Percentiles rank a stretch among this genome's conserved stretches.
These are phyloP conservation scores for Puccinia triticina DNA, from an alignment of 1,284 basidiomycete genomes.

Conservation along the genomic window DNA sequence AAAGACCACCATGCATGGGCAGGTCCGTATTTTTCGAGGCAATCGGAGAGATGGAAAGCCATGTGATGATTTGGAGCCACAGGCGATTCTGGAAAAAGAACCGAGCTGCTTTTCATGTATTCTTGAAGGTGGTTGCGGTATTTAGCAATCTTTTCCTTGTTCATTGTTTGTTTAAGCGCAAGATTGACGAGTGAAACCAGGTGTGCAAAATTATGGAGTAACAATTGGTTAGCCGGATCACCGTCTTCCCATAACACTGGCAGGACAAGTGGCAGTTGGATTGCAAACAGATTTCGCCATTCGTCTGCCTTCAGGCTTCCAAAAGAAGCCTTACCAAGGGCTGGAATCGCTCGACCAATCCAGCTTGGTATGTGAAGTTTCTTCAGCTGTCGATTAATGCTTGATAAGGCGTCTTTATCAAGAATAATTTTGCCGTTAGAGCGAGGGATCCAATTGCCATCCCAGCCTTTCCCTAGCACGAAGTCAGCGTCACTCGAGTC, in stretches of 20 bases:
- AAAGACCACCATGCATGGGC: slow-evolving; percentile 32
- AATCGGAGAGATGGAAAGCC: slow-evolving; percentile 26
- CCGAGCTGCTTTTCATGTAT: slow-evolving; percentile 25
- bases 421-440: slow-evolving; percentile 9
- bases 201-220: slow-evolving; percentile 45
- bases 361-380: slow-evolving; percentile 23
- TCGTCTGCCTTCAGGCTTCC: slow-evolving; percentile 35
- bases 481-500: slow-evolving; percentile 19
- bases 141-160: neutral
- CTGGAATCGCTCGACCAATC: slow-evolving; percentile 29
- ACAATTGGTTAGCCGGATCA: neutral
- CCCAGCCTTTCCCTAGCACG: slow-evolving; percentile 20
- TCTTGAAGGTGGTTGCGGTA: slow-evolving; percentile 28
- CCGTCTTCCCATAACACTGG: slow-evolving; percentile 4
- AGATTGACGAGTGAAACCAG: slow-evolving; percentile 29
- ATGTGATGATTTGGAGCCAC: slow-evolving; percentile 40
- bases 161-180: neutral
- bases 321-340: slow-evolving; percentile 42
- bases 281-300: slow-evolving; percentile 37
- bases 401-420: neutral
- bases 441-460: slow-evolving; percentile 9
- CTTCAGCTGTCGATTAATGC: slow-evolving; percentile 17
- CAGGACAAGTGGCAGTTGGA: slow-evolving; percentile 19
- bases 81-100: slow-evolving; percentile 7
- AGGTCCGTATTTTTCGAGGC: slow-evolving; percentile 33